Percentiles rank a stretch among this genome's conserved stretches.
Conservation (phyloP, 148 eudicot species). For the Nepenthes gracilis region DNA sequence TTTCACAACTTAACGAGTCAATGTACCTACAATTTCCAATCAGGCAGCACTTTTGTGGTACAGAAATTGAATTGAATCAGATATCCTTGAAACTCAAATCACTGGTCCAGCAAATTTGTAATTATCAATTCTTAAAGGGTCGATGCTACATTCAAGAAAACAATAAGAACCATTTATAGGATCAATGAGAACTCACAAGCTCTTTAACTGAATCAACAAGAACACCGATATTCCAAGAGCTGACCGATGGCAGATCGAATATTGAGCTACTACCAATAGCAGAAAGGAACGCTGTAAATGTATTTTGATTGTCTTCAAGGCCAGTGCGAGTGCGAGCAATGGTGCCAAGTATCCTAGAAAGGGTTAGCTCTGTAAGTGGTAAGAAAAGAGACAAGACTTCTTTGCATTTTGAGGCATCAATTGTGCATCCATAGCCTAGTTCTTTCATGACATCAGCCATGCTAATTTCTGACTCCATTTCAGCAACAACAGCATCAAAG, state of each 20-base stretch:
- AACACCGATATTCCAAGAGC: constrained; percentile 73
- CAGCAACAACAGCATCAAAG: constrained; percentile 69
- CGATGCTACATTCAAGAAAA: neutral
- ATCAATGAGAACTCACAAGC: constrained; percentile 48
- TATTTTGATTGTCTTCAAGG: constrained; percentile 46
- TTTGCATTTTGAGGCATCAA: constrained; percentile 66
- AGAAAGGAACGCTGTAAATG: constrained; percentile 55
- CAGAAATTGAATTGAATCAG: no score
- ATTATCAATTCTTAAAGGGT: neutral
- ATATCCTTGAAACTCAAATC: no score
- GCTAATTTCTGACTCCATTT: constrained; percentile 83
- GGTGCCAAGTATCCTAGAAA: constrained; percentile 70
- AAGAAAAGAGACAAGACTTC: constrained; percentile 58
- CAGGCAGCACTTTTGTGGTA: no score
- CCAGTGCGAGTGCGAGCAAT: constrained; percentile 55
- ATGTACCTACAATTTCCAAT: no score
- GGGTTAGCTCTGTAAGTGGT: constrained; percentile 60
- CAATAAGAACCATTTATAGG: neutral
- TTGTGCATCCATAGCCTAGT: constrained; percentile 86
- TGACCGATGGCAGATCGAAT: constrained; percentile 43
- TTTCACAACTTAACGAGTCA: no score
- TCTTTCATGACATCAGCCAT: constrained; percentile 83
- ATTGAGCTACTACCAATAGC: constrained; percentile 43
- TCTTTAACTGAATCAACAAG: constrained; percentile 77
- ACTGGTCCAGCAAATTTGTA: neutral